Conservation (phyloP, 495 filamentous ascomycete species). For the Penicillium robsamsonii region DNA sequence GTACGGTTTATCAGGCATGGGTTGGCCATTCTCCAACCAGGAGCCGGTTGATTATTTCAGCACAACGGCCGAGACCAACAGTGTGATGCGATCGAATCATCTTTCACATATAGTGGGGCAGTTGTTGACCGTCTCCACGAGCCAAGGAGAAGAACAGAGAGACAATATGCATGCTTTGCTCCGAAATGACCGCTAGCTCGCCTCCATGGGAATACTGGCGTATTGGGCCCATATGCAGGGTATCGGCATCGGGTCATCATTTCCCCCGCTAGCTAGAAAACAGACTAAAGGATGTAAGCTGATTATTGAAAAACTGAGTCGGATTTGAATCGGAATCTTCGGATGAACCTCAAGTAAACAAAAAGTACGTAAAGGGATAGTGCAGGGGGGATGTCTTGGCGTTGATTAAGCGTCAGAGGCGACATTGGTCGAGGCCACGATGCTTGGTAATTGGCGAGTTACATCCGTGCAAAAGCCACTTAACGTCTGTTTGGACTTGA, state of each 20-base stretch:
- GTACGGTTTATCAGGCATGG: conserved; percentile 1
- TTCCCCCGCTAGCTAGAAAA: background rate
- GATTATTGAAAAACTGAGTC: background rate
- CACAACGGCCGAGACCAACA: background rate
- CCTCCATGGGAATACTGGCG: background rate
- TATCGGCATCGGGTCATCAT: background rate
- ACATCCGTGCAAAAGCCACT: background rate
- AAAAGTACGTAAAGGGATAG: background rate
- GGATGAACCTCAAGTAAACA: background rate
- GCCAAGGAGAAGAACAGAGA: background rate
- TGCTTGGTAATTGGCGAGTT: conserved; percentile 26
- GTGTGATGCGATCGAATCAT: conserved; percentile 9
- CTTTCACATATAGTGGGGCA: background rate
- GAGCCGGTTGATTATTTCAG: conserved; percentile 2
- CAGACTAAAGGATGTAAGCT: background rate
- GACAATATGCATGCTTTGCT: background rate
- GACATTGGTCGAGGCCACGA: conserved; percentile 18
- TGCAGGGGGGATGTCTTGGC: conserved; percentile 1
- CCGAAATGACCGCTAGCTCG: background rate
- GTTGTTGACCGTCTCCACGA: conserved; percentile 2
- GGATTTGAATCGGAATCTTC: background rate
- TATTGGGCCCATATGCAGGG: background rate
- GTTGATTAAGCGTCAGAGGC: conserved; percentile 12
- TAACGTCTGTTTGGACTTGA: conserved; percentile 1
- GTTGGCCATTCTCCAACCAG: conserved; percentile 10